Percentiles rank a stretch among this genome's conserved stretches.
Evolutionary conservation across 2,329 filamentous ascomycete species (phyloP).

Genomic region (Teratosphaeria viscida): DNA sequence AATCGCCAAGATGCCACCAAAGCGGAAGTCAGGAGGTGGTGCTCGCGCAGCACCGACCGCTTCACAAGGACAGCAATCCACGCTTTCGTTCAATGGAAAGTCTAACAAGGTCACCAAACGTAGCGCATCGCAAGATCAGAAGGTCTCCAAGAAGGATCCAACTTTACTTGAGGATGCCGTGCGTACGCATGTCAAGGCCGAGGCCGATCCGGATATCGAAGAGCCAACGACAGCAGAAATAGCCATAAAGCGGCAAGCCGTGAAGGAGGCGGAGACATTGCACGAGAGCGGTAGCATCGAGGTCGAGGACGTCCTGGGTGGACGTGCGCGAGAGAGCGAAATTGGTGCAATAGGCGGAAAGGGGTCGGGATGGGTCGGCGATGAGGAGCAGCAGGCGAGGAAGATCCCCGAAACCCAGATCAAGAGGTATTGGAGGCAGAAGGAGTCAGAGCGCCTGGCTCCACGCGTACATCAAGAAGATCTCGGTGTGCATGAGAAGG

Average conservation of each 20-base stretch:
- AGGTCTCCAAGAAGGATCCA: slow-evolving; percentile 29
- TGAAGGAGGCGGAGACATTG: slow-evolving; percentile 23
- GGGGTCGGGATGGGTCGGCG: slow-evolving; percentile 23
- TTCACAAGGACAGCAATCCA: slow-evolving; percentile 41
- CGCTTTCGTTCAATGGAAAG: slow-evolving; percentile 51
- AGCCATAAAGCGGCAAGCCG: slow-evolving; percentile 29
- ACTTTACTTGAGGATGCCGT: slow-evolving; percentile 24
- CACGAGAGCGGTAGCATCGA: slow-evolving; percentile 8
- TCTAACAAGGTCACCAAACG: slow-evolving; percentile 47
- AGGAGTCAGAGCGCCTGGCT: slow-evolving; percentile 59
- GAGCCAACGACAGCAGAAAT: slow-evolving; percentile 30
- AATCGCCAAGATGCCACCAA: slow-evolving; percentile 5
- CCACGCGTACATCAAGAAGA: slow-evolving; percentile 68
- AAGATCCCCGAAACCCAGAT: slow-evolving; percentile 60
- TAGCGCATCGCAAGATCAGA: slow-evolving; percentile 25
- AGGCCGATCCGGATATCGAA: slow-evolving; percentile 16
- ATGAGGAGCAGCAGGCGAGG: slow-evolving; percentile 48
- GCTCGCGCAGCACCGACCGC: slow-evolving; percentile 39
- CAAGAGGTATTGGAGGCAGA: slow-evolving; percentile 62
- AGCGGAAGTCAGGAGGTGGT: slow-evolving; percentile 11
- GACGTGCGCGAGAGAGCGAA: slow-evolving; percentile 17
- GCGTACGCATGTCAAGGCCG: slow-evolving; percentile 16
- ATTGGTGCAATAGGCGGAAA: slow-evolving; percentile 37
- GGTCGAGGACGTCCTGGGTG: slow-evolving; percentile 22
- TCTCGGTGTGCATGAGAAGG: slow-evolving; percentile 66